Conservation (phyloP, 176 grass and related monocot genomes). For the Dactylis glomerata region DNA sequence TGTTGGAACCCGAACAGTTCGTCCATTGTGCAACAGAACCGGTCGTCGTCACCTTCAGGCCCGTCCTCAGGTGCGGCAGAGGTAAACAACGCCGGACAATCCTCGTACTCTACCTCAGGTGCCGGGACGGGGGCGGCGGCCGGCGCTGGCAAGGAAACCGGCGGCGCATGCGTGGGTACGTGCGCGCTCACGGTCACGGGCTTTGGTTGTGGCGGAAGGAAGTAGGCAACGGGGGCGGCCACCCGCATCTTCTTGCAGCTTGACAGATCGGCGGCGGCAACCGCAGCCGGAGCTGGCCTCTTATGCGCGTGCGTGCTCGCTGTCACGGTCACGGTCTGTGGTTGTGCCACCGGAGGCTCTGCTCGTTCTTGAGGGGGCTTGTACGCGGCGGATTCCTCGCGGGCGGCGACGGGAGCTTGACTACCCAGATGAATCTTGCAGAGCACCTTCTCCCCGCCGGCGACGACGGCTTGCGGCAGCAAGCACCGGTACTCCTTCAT, state of each 20-base stretch:
- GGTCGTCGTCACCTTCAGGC: neutral
- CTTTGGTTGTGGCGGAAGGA: too few species aligned
- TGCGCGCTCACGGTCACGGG: too few species aligned
- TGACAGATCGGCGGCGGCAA: neutral
- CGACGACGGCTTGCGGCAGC: neutral
- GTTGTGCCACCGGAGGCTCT: neutral
- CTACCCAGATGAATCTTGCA: slow-evolving; percentile 12
- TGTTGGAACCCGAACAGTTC: neutral
- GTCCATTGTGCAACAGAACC: neutral
- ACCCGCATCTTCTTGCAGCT: neutral
- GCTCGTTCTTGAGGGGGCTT: neutral
- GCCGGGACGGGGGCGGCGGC: neutral
- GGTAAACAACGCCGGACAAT: neutral
- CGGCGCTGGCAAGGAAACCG: too few species aligned
- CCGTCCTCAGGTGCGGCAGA: too few species aligned
- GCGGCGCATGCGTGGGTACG: neutral
- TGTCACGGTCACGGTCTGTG: neutral
- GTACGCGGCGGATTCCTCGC: neutral
- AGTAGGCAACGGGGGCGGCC: neutral
- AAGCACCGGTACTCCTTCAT: neutral
- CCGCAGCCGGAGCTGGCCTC: neutral
- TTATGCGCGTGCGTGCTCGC: neutral
- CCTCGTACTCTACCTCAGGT: neutral
- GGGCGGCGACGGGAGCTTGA: neutral
- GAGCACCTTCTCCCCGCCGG: neutral